Evolutionary conservation across 768 basidiomycete genomes (phyloP).

Genomic region (Xanthoconium purpureum): DNA sequence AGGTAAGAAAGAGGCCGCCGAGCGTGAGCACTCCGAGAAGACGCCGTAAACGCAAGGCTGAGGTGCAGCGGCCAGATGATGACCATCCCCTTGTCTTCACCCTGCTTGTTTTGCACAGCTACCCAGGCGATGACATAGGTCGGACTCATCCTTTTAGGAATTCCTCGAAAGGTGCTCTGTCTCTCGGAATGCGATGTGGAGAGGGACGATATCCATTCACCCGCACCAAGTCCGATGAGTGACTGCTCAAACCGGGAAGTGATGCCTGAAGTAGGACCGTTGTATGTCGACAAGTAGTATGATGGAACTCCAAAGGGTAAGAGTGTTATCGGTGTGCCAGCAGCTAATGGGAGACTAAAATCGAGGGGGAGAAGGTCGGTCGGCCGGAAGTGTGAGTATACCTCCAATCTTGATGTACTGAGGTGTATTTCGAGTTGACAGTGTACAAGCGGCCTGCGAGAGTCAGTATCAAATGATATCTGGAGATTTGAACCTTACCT

Average conservation of each 20-base stretch:
- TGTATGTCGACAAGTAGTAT: conserved; percentile 68
- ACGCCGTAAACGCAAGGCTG: conserved; percentile 45
- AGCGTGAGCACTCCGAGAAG: conserved; percentile 35
- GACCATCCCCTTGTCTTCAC: conserved; percentile 76
- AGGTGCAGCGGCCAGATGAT: conserved; percentile 69
- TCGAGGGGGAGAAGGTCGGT: conserved; percentile 57
- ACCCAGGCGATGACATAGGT: conserved; percentile 70
- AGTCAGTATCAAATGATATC: conserved; percentile 11
- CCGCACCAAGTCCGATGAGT: conserved; percentile 59
- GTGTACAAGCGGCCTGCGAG: conserved; percentile 54
- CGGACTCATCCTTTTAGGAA: conserved; percentile 17
- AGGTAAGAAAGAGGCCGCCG: conserved; percentile 49
- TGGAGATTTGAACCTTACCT: conserved; percentile 36
- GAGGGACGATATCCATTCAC: conserved; percentile 41
- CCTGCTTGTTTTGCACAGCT: conserved; percentile 71
- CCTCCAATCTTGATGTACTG: conserved; percentile 45
- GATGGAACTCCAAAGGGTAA: conserved; percentile 73
- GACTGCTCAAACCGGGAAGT: conserved; percentile 61
- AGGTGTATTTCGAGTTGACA: conserved; percentile 59
- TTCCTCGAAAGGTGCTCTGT: conserved; percentile 20
- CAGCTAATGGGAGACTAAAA: conserved; percentile 39
- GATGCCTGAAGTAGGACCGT: conserved; percentile 61
- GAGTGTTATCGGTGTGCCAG: conserved; percentile 67
- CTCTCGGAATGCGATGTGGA: conserved; percentile 16
- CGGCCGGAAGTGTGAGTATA: conserved; percentile 60